phyloP scores from a whole-genome alignment of 257 asterid species.

The Nyctanthes arbortristis region DNA sequence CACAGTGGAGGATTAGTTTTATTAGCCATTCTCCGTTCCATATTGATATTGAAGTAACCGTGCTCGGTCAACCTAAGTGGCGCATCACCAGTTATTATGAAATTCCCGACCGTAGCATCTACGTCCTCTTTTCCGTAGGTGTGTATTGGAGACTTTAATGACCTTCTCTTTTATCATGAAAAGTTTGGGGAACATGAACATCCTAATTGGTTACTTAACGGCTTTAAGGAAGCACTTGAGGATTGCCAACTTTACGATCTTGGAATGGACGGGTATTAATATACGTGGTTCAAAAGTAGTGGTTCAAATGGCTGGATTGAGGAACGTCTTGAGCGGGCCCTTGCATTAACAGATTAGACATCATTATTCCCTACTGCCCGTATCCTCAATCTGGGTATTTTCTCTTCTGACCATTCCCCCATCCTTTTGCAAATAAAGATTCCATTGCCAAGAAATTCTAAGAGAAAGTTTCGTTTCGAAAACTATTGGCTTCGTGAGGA shows the following conservation, averaged over 20 bases:
- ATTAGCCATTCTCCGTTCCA: background rate
- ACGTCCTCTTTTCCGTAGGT: too few relatives aligned
- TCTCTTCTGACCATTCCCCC: background rate
- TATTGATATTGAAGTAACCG: background rate
- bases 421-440: too few relatives aligned
- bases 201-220: too few relatives aligned
- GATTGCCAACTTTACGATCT: background rate
- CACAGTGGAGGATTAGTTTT: background rate
- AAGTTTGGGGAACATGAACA: too few relatives aligned
- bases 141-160: too few relatives aligned
- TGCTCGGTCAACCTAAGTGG: background rate
- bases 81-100: too few relatives aligned
- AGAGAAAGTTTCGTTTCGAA: background rate
- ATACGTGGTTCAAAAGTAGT: background rate
- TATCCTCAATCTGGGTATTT: too few relatives aligned
- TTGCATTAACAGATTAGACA: background rate
- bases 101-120: too few relatives aligned
- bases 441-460: too few relatives aligned
- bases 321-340: background rate
- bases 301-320: too few relatives aligned
- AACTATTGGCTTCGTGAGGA: background rate
- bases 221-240: too few relatives aligned
- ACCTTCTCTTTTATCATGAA: too few relatives aligned
- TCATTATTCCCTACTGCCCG: background rate
- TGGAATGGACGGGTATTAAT: background rate